Evolutionary conservation across 2,329 filamentous ascomycete genomes (phyloP).

Genomic region (Calycina herbarum): DNA sequence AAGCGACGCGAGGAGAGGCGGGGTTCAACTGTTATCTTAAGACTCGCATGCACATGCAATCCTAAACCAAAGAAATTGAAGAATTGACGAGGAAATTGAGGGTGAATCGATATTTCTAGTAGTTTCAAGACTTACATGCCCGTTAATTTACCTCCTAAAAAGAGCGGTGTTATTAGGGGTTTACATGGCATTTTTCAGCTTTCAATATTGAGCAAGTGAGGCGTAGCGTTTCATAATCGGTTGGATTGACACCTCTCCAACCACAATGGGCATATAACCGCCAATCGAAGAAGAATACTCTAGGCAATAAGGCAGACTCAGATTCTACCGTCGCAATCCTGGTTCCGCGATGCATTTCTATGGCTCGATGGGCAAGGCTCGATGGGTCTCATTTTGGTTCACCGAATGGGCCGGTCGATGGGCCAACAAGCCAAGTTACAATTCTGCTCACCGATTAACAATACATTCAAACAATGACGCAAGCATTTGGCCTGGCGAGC

Average conservation of each 20-base stretch:
- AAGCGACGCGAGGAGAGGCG: not conserved
- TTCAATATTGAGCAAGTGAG: not conserved
- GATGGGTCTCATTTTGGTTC: not conserved
- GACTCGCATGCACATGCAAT: too few relatives aligned
- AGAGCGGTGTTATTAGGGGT: not conserved
- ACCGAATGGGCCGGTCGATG: not conserved
- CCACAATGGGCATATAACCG: not conserved
- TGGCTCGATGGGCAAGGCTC: not conserved
- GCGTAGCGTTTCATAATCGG: not conserved
- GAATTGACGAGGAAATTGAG: not conserved
- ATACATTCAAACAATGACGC: not conserved
- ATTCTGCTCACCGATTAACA: not conserved
- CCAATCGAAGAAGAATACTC: not conserved
- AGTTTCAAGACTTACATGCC: not conserved
- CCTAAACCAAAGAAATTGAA: not conserved
- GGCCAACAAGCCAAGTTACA: not conserved
- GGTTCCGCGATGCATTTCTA: not conserved
- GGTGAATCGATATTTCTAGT: not conserved
- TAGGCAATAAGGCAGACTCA: not conserved
- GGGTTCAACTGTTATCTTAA: too few relatives aligned
- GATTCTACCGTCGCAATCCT: not conserved
- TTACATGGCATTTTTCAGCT: not conserved
- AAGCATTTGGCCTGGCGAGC: not conserved
- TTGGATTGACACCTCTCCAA: conserved; percentile 1
- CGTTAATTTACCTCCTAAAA: too few relatives aligned